Conservation (phyloP, 139 green algal genomes). For the Coccomyxa sp. region DNA sequence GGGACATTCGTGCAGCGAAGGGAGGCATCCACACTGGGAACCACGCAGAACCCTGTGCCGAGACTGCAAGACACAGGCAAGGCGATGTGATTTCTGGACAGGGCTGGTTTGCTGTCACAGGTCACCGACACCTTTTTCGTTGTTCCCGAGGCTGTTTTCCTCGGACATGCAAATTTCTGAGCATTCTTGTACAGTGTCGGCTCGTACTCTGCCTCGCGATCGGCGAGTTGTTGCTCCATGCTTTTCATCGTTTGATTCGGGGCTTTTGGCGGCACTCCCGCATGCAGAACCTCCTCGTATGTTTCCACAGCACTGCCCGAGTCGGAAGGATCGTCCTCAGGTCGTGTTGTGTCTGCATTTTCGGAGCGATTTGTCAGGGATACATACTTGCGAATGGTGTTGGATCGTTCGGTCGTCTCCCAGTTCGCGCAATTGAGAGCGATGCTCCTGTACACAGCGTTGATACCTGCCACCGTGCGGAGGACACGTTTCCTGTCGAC, state of each 20-base stretch:
- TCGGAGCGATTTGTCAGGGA: background rate
- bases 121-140: background rate
- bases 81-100: background rate
- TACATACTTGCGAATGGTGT: background rate
- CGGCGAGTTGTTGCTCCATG: background rate
- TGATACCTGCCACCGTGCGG: background rate
- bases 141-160: background rate
- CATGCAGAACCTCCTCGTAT: background rate
- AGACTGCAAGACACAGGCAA: background rate
- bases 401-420: background rate
- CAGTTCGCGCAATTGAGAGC: background rate
- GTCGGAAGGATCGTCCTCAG: background rate
- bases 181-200: background rate
- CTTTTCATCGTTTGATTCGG: background rate
- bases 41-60: background rate
- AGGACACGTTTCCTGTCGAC: background rate
- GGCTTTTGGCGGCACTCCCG: background rate
- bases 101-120: background rate
- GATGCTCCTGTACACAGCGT: background rate
- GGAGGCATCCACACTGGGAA: background rate
- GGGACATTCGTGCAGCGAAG: background rate
- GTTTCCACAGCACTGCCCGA: background rate
- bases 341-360: background rate
- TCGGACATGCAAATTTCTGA: background rate
- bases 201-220: background rate